phyloP scores from a whole-genome alignment of 768 basidiomycete genomes.

The Sutorius australiensis region DNA sequence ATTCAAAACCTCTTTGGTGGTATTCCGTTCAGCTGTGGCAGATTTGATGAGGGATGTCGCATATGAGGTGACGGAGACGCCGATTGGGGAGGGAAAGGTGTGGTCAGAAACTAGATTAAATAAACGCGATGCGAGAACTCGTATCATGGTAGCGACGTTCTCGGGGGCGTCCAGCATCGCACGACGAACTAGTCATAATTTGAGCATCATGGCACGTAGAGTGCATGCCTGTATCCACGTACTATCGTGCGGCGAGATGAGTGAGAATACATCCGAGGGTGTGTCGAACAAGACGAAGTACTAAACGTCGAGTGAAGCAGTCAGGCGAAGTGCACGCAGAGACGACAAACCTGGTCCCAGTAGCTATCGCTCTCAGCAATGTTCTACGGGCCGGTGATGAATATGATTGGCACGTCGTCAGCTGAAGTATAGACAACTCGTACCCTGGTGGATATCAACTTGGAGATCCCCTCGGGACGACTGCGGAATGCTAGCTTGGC shows the following conservation, averaged over 20 bases:
- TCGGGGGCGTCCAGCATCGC: conserved; percentile 79
- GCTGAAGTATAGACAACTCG: conserved; percentile 23
- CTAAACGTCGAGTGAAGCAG: conserved; percentile 35
- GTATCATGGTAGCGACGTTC: conserved; percentile 81
- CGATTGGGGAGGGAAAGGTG: conserved; percentile 64
- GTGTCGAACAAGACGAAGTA: conserved; percentile 86
- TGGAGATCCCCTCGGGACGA: conserved; percentile 74
- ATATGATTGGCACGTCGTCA: conserved; percentile 1
- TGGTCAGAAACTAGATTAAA: conserved; percentile 77
- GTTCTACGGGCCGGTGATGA: conserved; percentile 43
- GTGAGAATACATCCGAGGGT: conserved; percentile 85
- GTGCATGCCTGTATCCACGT: conserved; percentile 28
- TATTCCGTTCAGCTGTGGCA: conserved; percentile 51
- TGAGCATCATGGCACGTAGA: conserved; percentile 6
- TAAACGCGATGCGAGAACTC: conserved; percentile 61
- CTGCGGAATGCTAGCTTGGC: conserved; percentile 87
- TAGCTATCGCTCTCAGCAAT: conserved; percentile 75
- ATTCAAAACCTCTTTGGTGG: conserved; percentile 86
- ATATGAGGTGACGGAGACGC: conserved; percentile 58
- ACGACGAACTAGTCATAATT: conserved; percentile 59
- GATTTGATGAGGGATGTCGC: conserved; percentile 69
- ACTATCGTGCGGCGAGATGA: conserved; percentile 85
- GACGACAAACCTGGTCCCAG: conserved; percentile 75
- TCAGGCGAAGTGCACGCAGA: background rate
- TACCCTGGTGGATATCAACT: conserved; percentile 71